Conservation (phyloP, 768 basidiomycete species). For the Collybia sp. region DNA sequence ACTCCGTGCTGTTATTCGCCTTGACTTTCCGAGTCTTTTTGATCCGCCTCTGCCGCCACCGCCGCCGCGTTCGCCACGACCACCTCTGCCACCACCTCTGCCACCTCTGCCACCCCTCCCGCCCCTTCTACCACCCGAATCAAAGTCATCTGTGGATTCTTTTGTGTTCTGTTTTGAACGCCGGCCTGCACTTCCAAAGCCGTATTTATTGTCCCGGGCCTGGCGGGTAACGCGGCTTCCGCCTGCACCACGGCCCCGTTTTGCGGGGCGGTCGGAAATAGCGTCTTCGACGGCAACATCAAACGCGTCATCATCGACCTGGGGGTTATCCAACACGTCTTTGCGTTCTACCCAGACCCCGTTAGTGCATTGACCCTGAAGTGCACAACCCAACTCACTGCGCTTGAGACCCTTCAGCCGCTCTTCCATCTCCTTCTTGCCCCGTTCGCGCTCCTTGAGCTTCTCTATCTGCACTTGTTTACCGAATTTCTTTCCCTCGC, state of each 20-base stretch:
- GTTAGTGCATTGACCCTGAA: background rate
- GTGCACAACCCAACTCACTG: conserved; percentile 47
- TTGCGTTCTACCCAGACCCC: conserved; percentile 61
- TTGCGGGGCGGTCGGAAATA: conserved; percentile 62
- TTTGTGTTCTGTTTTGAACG: conserved; percentile 79
- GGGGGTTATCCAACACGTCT: conserved; percentile 67
- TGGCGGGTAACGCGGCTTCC: conserved; percentile 41
- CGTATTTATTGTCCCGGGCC: conserved; percentile 75
- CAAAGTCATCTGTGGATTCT: conserved; percentile 77
- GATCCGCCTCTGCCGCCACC: conserved; percentile 25
- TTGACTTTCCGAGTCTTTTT: conserved; percentile 59
- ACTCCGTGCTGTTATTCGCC: conserved; percentile 40
- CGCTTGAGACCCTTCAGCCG: conserved; percentile 83
- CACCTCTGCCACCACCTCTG: conserved; percentile 22
- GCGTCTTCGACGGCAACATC: conserved; percentile 92
- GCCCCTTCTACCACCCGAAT: conserved; percentile 10
- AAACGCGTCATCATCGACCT: conserved; percentile 65
- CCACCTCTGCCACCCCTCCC: conserved; percentile 29
- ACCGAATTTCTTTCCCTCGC: conserved; percentile 96
- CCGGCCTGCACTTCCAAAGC: conserved; percentile 67
- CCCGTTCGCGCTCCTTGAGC: conserved; percentile 81
- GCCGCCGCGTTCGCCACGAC: conserved; percentile 24
- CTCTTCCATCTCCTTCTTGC: conserved; percentile 92
- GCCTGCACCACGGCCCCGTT: conserved; percentile 37
- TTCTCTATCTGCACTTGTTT: conserved; percentile 97